Base-by-base conservation (phyloP, 2,329 filamentous ascomycete species). In the Aspergillus fijiensis region DNA sequence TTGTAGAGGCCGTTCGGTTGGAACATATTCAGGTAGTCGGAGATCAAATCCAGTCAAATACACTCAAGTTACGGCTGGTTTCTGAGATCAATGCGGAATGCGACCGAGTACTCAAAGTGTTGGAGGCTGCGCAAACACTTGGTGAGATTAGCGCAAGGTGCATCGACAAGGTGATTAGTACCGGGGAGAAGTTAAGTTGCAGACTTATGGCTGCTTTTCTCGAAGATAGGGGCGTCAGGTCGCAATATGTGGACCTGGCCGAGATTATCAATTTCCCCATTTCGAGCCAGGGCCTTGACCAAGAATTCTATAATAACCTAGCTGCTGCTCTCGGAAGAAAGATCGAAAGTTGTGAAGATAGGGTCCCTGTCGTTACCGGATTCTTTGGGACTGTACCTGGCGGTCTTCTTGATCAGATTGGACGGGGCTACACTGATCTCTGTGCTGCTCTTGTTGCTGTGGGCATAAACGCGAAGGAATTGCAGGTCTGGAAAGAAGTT, bases 401-500 rank as follows among this genome's bases (percentile, higher is more conserved):
- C 14, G 94, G 93, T 62, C 83, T 99, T 59, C 86, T 99, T 68
- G 90, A 94, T 68, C 90, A 96, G 68, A 91, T 99, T 64, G 95
- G 95, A 21, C 89, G 95, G 68, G 95, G 95, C 31, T 99, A 99
- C 77, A 98, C 95, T 10, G 95, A 99, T 77, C 85, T 99, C 51
- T 98, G 95, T 74, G 94, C 95, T 12, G 93, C 95, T 5, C 82
- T 99, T 16, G 89, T 93, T 55, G 92, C 95, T 1, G 94, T 99
- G 10, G 94, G 92, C 4, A 81, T 96, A n/a, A 82, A 86, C 68
- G 95, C 95, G 0, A 81, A 89, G 57, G 95, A 99, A 76, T 84
- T 99, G 55, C 95, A 99, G 76, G 90, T 99, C 64, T 98, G 95
- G 95, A 99, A 99, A 80, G 95, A 99, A 75, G 95, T 99, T 6